These are phyloP conservation scores for Excoecaria agallocha DNA, from an alignment of 345 rosid genomes.

Conservation along the genomic window DNA sequence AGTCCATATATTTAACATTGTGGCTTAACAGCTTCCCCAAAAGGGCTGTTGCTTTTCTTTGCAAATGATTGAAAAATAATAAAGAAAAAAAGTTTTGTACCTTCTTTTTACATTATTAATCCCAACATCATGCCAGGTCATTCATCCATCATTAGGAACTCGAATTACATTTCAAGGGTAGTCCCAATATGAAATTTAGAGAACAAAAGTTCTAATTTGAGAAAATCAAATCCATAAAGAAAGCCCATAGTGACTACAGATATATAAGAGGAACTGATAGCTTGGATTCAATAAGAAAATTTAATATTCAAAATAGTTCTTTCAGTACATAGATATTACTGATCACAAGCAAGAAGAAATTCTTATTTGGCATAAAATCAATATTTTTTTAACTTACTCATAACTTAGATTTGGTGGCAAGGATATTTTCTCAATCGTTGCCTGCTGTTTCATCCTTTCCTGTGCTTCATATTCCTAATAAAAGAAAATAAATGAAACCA, in stretches of 20 bases:
- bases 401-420: constrained; percentile 63
- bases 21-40: background rate
- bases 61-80: too few species aligned
- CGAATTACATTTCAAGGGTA: too few species aligned
- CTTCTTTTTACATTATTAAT: background rate
- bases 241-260: background rate
- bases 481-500: background rate
- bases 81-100: background rate
- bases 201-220: background rate
- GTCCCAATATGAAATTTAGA: background rate
- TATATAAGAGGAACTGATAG: background rate
- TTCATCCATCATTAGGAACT: too few species aligned
- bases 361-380: background rate
- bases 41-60: background rate
- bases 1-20: too few species aligned
- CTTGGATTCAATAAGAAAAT: background rate
- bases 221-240: constrained; percentile 1
- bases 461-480: constrained; percentile 74
- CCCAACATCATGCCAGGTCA: background rate
- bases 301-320: background rate
- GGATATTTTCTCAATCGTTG: constrained; percentile 53
- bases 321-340: background rate
- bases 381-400: constrained; percentile 44
- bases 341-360: background rate
- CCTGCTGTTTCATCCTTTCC: constrained; percentile 71